These are phyloP conservation scores for Magnusiomyces ingens DNA, from an alignment of 1,139 yeast species.

Conservation along the genomic window DNA sequence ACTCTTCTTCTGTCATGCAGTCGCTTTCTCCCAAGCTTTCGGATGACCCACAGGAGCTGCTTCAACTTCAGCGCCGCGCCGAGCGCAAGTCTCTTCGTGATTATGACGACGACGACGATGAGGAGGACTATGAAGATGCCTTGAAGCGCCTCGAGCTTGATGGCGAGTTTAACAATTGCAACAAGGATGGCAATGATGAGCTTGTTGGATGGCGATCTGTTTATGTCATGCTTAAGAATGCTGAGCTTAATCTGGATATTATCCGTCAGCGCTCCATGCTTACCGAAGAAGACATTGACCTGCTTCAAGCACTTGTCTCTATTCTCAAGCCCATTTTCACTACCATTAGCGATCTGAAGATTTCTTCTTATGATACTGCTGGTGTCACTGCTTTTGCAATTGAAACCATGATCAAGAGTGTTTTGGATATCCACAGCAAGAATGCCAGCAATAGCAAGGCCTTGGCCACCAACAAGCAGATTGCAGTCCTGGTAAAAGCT, in stretches of 20 bases:
- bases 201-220: slow-evolving; percentile 7
- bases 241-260: background rate
- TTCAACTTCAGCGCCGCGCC: background rate
- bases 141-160: background rate
- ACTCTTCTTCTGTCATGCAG: background rate
- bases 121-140: slow-evolving; percentile 5
- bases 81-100: slow-evolving; percentile 4
- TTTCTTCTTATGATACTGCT: slow-evolving; percentile 16
- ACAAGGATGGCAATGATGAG: slow-evolving; percentile 12
- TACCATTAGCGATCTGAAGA: slow-evolving; percentile 14
- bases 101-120: slow-evolving; percentile 12
- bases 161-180: slow-evolving; percentile 3
- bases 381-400: slow-evolving; percentile 17
- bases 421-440: slow-evolving; percentile 6
- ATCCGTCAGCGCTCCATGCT: background rate
- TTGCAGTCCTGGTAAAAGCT: slow-evolving; percentile 5
- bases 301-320: slow-evolving; percentile 6
- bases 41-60: background rate
- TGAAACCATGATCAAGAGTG: slow-evolving; percentile 16
- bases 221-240: background rate
- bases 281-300: background rate
- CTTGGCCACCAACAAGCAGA: slow-evolving; percentile 2
- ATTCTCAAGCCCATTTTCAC: slow-evolving; percentile 15
- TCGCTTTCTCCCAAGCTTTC: background rate
- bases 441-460: slow-evolving; percentile 4